Evolutionary conservation across 495 filamentous ascomycete genomes (phyloP).

Genomic region (Penicillium maclennaniae): DNA sequence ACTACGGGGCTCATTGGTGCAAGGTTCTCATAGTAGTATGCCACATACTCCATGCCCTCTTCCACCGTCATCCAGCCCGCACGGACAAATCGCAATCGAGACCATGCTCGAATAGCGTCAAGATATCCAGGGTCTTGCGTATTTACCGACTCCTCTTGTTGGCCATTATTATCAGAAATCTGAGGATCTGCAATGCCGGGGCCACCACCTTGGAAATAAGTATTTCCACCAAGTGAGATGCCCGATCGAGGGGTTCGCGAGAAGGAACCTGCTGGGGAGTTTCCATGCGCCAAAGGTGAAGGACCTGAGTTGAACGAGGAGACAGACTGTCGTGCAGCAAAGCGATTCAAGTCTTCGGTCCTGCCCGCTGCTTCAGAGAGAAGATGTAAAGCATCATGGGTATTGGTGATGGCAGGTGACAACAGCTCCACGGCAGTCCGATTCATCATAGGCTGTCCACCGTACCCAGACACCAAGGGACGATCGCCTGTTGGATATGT

Average conservation of each 20-base stretch:
- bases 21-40: conserved; percentile 89
- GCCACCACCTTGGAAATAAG: conserved; percentile 27
- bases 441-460: conserved; percentile 49
- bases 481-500: conserved; percentile 31
- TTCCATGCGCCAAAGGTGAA: conserved; percentile 38
- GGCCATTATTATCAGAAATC: conserved; percentile 27
- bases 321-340: conserved; percentile 37
- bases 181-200: conserved; percentile 31
- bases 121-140: conserved; percentile 34
- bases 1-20: conserved; percentile 90
- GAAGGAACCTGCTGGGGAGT: conserved; percentile 39
- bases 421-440: conserved; percentile 52
- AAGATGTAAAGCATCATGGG: conserved; percentile 56
- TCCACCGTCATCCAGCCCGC: conserved; percentile 94
- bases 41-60: conserved; percentile 88
- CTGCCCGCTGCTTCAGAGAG: conserved; percentile 56
- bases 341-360: conserved; percentile 46
- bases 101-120: conserved; percentile 81
- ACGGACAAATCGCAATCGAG: conserved; percentile 83
- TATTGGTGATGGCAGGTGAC: conserved; percentile 55
- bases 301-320: conserved; percentile 44
- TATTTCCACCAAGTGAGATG: conserved; percentile 24
- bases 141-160: conserved; percentile 22
- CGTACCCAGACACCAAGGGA: conserved; percentile 22
- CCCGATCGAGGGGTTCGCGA: conserved; percentile 34